Base-by-base conservation (phyloP, 1,284 basidiomycete genomes). In the Leccinum subspadiceum region DNA sequence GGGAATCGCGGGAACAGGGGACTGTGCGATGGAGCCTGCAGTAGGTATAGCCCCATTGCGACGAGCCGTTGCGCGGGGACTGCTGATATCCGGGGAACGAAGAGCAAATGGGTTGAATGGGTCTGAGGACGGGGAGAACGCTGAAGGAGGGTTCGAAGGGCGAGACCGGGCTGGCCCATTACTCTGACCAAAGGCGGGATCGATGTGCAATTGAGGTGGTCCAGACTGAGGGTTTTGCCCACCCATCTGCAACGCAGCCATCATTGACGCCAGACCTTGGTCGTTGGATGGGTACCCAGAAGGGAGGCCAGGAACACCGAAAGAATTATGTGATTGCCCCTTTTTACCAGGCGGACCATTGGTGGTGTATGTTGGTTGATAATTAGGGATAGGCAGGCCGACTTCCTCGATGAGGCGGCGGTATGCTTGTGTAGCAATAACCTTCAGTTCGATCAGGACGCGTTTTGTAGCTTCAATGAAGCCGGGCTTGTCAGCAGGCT, bases 361-460 rank as follows among this genome's bases (percentile, higher is more conserved):
- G 62, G 81, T 83, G 13, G 83, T 79, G 73, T 90, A 92, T 20
- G 86, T 86, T 8, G 90, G 86, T 73, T 91, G 89, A 76, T 90
- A 87, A 77, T 87, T 92, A 56, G 92, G 92, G 44, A 94, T 89
- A 6, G 93, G 93, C 53, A 98, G 77, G 10, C 95, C 95, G 64
- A 97, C 93, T 76, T 96, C 94, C 74, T 97, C 93, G 59, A 96
- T 93, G 53, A 98, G 80, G 57, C 93, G 85, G 61, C 94, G 87
- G 72, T 98, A 97, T n/a, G 94, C 92, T 67, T 94, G 93, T 4
- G 92, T 93, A 24, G 89, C 87, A 53, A 93, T 90, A 44, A 94
- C 93, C 77, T 94, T 94, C 61, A 96, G 80, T 70, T 89, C 89
- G 56, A 93, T 92, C 58, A 96, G 78, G 33, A 95, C 94, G 8